Base-by-base conservation (phyloP, 768 basidiomycete genomes). In the Agaricus subrufescens region DNA sequence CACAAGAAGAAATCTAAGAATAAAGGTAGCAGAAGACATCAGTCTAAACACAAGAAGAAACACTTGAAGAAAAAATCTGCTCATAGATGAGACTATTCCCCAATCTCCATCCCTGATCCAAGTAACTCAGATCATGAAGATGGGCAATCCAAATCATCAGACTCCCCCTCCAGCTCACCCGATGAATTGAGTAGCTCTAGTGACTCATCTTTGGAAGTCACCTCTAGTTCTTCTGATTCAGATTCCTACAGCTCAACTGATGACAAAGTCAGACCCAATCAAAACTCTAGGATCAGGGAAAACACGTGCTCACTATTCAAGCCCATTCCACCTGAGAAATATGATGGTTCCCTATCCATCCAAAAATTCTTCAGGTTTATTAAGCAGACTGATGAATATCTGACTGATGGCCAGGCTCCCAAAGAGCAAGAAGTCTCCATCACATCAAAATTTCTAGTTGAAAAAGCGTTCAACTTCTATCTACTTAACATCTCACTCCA, bases 381-480 rank as follows among this genome's bases (percentile, higher is more conserved):
- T 23, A 65, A 61, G 1, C 61, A 69, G 39, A 60, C 59, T 0
- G 63, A 58, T 25, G 55, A 60, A 7, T 69, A 65, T 43, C 58
- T 71, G 0, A 47, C 56, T 19, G 19, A 19, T 19, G 19, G 19
- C 19, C 19, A 19, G 19, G 19, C 19, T 19, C 19, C 19, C 19
- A 19, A 9, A 1, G 34, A 53, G 1, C 45, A 61, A 0, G 58
- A 50, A 1, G 66, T 67, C 0, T 65, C 65, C 9, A 54, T 66
- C 1, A 12, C 71, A 2, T 62, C 65, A 0, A 57, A 66, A 8
- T 74, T 63, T 59, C 57, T 76, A 3, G 67, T 50, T 1, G 69
- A 63, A 0, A 58, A 59, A 0, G 73, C 71, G 0, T 67, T 68
- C 45, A 54, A 66, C 5, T 72, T 68, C 40, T 74, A 71, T 42